Evolutionary conservation across 1,139 yeast species (phyloP).

Genomic region (Petasospora fabianii): DNA sequence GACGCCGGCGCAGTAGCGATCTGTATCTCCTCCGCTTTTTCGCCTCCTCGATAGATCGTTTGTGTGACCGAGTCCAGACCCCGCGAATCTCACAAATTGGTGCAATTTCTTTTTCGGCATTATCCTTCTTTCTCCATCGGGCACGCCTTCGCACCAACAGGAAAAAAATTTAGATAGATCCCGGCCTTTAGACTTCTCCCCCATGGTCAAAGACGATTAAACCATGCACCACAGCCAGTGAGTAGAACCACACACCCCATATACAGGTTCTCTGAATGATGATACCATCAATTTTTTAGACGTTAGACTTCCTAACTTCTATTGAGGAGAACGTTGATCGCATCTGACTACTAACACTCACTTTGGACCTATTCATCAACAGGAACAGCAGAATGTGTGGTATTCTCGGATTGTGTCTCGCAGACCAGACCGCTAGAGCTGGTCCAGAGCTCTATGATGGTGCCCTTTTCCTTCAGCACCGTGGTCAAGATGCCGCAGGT

Average conservation of each 20-base stretch:
- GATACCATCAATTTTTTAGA: constrained; percentile 33
- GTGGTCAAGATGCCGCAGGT: constrained; percentile 99
- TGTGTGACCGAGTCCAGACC: neutral
- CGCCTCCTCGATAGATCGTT: no score
- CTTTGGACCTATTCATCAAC: constrained; percentile 3
- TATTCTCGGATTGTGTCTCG: constrained; percentile 79
- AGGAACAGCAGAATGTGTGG: constrained; percentile 99
- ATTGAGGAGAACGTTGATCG: constrained; percentile 34
- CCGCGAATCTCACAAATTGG: constrained; percentile 2
- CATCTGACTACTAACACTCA: constrained; percentile 13
- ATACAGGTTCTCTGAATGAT: constrained; percentile 7
- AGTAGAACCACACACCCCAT: constrained; percentile 2
- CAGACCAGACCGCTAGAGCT: constrained; percentile 68
- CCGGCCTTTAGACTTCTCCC: neutral
- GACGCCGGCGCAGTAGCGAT: no score
- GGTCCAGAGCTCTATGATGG: constrained; percentile 93
- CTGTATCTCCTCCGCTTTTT: no score
- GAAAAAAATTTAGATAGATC: neutral
- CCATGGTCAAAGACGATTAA: neutral
- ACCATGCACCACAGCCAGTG: constrained; percentile 6
- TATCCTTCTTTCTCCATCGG: no score
- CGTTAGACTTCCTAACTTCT: constrained; percentile 50
- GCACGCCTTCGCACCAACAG: neutral
- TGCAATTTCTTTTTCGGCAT: constrained; percentile 7
- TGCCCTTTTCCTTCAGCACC: constrained; percentile 87